These are phyloP conservation scores for Calonectria henricotiae DNA, from an alignment of 2,329 filamentous ascomycete genomes.

Conservation along the genomic window DNA sequence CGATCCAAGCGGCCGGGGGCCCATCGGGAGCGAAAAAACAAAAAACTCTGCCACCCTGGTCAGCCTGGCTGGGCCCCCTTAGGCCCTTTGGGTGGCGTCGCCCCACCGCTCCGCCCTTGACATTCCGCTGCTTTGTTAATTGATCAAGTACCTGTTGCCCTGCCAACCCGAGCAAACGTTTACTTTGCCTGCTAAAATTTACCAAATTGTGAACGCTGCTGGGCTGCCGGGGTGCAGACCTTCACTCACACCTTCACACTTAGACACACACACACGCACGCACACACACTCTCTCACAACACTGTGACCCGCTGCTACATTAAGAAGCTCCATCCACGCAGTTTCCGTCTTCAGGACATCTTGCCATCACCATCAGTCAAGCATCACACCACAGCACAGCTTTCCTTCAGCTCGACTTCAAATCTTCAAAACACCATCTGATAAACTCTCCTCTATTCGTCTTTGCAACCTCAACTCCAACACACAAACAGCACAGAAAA, in stretches of 20 bases:
- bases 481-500: slow-evolving; percentile 54
- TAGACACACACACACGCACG: no score
- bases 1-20: not conserved
- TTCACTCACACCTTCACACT: not conserved
- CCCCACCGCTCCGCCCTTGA: slow-evolving; percentile 10
- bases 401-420: not conserved
- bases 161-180: slow-evolving; percentile 47
- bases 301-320: slow-evolving; percentile 15
- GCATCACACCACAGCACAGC: not conserved
- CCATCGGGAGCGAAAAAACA: not conserved
- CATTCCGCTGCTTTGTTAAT: slow-evolving; percentile 35
- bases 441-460: not conserved
- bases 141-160: slow-evolving; percentile 45
- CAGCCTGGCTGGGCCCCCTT: not conserved
- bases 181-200: slow-evolving; percentile 41
- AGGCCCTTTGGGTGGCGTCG: not conserved
- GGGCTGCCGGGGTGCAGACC: slow-evolving; percentile 9
- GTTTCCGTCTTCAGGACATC: not conserved
- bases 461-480: slow-evolving; percentile 24
- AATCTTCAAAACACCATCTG: not conserved
- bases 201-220: slow-evolving; percentile 29
- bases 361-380: slow-evolving; percentile 4
- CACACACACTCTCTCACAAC: not conserved
- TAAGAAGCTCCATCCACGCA: slow-evolving; percentile 19
- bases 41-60: not conserved